These are phyloP conservation scores for Arachnopeziza araneosa DNA, from an alignment of 2,329 filamentous ascomycete genomes.

Conservation along the genomic window DNA sequence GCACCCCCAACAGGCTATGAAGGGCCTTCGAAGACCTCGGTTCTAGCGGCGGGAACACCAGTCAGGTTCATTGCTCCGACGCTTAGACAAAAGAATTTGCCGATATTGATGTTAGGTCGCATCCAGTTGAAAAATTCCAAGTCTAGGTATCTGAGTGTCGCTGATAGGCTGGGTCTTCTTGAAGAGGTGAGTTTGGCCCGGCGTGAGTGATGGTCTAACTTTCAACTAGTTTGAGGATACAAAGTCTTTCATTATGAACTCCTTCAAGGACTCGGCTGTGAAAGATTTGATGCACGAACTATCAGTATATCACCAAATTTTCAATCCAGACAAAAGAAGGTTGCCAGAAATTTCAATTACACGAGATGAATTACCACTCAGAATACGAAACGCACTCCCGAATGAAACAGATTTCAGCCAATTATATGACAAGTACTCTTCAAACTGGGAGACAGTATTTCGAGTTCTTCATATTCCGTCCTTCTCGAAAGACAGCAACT, in stretches of 20 bases:
- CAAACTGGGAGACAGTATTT: conserved; percentile 15
- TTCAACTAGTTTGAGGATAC: conserved; percentile 12
- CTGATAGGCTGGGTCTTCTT: conserved; percentile 15
- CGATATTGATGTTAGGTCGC: not conserved
- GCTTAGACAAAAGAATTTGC: not conserved
- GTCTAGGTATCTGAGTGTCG: conserved; percentile 11
- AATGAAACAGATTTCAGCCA: conserved; percentile 2
- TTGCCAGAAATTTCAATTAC: not conserved
- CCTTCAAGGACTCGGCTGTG: conserved; percentile 10
- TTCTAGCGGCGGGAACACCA: not conserved
- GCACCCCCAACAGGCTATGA: not conserved
- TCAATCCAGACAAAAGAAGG: conserved; percentile 4
- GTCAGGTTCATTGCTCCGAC: not conserved
- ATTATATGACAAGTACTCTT: conserved; percentile 10
- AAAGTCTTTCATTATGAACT: conserved; percentile 11
- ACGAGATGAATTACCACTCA: conserved; percentile 3
- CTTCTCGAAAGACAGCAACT: conserved; percentile 10
- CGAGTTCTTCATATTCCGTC: conserved; percentile 18
- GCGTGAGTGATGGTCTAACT: not conserved
- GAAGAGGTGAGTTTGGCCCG: conserved; percentile 10
- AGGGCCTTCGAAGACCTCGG: not conserved
- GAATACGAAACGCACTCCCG: conserved; percentile 17
- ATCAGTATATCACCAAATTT: conserved; percentile 10
- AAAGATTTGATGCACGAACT: conserved; percentile 10
- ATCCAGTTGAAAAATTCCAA: conserved; percentile 10